Conservation (phyloP, 495 filamentous ascomycete species). For the Hypomontagnella submonticulosa region DNA sequence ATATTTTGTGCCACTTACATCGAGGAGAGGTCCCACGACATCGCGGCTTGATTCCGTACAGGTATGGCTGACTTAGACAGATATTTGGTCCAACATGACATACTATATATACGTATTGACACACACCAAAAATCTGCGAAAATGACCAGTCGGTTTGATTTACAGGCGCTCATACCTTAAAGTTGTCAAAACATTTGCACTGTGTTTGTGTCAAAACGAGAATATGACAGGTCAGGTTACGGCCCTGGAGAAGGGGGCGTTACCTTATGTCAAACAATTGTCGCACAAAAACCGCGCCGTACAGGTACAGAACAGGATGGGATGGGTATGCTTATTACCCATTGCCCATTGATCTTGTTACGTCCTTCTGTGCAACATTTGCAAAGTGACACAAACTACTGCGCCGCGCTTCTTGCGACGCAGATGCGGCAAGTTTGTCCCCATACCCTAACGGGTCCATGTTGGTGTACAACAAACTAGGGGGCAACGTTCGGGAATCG, state of each 20-base stretch:
- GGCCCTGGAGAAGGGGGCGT: slow-evolving; percentile 18
- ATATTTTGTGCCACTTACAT: slow-evolving; percentile 34
- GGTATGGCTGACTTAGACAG: slow-evolving; percentile 34
- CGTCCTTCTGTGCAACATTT: slow-evolving; percentile 16
- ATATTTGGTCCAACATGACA: slow-evolving; percentile 23
- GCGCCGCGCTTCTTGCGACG: slow-evolving; percentile 42
- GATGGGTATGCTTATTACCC: slow-evolving; percentile 1
- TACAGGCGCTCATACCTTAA: neutral
- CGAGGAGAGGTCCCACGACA: slow-evolving; percentile 20
- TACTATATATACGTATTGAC: neutral
- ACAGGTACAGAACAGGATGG: slow-evolving; percentile 24
- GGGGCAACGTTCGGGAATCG: slow-evolving; percentile 6
- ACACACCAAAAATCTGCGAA: slow-evolving; percentile 5
- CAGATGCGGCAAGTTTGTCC: slow-evolving; percentile 21
- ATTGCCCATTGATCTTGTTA: no score
- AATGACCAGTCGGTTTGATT: slow-evolving; percentile 31
- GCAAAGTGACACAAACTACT: slow-evolving; percentile 32
- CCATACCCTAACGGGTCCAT: neutral
- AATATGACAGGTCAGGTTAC: slow-evolving; percentile 36
- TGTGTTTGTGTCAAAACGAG: slow-evolving; percentile 34
- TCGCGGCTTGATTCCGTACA: slow-evolving; percentile 29
- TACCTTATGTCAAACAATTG: slow-evolving; percentile 13
- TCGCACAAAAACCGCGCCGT: slow-evolving; percentile 31
- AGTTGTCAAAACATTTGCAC: slow-evolving; percentile 16
- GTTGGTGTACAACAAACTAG: neutral